These are phyloP conservation scores for Talaromyces sp. DNA, from an alignment of 2,329 filamentous ascomycete species.

Conservation along the genomic window DNA sequence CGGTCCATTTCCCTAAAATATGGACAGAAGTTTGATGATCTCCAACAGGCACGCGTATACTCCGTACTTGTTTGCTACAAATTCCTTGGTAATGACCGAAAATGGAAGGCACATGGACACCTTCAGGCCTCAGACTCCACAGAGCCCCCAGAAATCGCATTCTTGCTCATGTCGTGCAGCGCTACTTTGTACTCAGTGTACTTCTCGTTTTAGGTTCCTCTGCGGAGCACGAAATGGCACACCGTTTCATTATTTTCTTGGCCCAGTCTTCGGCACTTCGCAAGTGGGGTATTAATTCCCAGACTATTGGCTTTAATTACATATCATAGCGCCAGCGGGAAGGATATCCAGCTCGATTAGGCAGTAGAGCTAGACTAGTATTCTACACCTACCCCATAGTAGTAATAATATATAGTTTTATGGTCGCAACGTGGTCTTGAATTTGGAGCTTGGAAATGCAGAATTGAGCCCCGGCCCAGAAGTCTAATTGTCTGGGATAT, in stretches of 20 bases:
- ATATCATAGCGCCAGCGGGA: not conserved
- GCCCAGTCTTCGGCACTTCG: too few relatives aligned
- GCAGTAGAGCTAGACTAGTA: not conserved
- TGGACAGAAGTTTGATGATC: too few relatives aligned
- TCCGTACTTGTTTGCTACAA: not conserved
- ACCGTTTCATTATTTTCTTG: not conserved
- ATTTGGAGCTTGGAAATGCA: not conserved
- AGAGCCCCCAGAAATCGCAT: not conserved
- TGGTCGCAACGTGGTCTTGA: not conserved
- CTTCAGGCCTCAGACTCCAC: not conserved
- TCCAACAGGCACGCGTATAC: too few relatives aligned
- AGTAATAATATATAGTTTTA: not conserved
- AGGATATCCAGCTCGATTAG: not conserved
- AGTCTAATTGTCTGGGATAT: not conserved
- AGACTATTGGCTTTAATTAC: not conserved
- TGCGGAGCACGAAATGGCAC: not conserved
- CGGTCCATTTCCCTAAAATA: too few relatives aligned
- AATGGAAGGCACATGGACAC: not conserved
- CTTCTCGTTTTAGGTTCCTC: not conserved
- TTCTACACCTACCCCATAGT: too few relatives aligned
- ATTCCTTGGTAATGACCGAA: not conserved
- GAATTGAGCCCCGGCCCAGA: not conserved
- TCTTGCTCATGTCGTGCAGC: not conserved
- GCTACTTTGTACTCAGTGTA: not conserved
- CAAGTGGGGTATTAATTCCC: not conserved